phyloP scores from a whole-genome alignment of 306 rosid species.

The Malus orientalis region DNA sequence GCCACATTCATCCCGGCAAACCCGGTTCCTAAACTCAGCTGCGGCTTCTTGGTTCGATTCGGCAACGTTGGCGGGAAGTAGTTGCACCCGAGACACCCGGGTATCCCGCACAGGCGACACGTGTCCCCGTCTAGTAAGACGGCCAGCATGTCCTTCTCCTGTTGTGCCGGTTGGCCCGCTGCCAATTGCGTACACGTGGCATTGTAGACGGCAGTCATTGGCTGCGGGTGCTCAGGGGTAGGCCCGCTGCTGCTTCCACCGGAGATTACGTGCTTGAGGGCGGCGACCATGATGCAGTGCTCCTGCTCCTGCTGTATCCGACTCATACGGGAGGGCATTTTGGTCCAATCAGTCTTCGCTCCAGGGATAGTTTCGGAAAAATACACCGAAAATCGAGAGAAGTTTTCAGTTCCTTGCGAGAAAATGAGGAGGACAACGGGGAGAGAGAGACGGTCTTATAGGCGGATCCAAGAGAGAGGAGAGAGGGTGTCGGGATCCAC shows the following conservation, averaged over 20 bases:
- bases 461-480: neutral
- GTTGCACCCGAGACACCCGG: slow-evolving; percentile 46
- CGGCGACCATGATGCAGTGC: slow-evolving; percentile 46
- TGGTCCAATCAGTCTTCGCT: neutral
- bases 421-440: neutral
- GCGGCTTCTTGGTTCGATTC: neutral
- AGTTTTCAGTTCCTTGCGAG: too few species aligned
- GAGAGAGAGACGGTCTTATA: neutral
- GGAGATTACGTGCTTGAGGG: slow-evolving; percentile 36
- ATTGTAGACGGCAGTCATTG: neutral
- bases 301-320: slow-evolving; percentile 23
- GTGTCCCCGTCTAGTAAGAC: neutral
- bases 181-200: slow-evolving; percentile 5
- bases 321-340: neutral
- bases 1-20: neutral
- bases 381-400: too few species aligned
- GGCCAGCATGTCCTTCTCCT: neutral
- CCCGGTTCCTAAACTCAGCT: neutral
- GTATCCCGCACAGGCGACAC: slow-evolving; percentile 26
- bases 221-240: neutral
- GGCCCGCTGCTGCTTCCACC: neutral
- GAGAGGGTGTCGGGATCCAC: neutral
- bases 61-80: neutral
- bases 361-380: neutral
- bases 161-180: neutral